Conservation (phyloP, 2,329 filamentous ascomycete species). For the Alternaria postmessia region DNA sequence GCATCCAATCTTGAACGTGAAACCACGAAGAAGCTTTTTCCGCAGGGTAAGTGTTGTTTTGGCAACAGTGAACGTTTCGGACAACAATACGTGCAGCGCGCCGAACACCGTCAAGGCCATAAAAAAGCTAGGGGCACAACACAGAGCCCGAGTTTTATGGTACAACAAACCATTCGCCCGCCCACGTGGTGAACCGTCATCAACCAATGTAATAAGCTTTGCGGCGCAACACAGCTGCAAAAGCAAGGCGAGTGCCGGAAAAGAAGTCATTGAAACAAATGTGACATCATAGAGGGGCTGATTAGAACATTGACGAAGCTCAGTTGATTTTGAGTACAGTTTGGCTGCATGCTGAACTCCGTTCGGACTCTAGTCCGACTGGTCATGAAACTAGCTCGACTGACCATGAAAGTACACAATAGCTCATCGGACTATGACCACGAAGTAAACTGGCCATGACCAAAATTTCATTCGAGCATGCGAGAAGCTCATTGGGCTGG, state of each 20-base stretch:
- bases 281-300: not conserved
- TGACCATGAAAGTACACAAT: too few species aligned
- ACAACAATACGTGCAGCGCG: not conserved
- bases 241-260: not conserved
- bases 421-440: too few species aligned
- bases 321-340: not conserved
- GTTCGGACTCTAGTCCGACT: not conserved
- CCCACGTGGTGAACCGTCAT: not conserved
- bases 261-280: not conserved
- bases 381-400: not conserved
- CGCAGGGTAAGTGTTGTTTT: not conserved
- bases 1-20: not conserved
- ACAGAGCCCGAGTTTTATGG: not conserved
- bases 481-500: too few species aligned
- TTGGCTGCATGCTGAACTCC: not conserved
- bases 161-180: not conserved
- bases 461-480: too few species aligned
- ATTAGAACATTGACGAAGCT: not conserved
- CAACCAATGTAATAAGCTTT: not conserved
- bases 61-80: not conserved
- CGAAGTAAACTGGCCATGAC: too few species aligned
- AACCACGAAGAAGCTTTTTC: not conserved
- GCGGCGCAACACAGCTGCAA: not conserved
- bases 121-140: not conserved
- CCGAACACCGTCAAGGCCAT: not conserved